A percentile compares a stretch with the other conserved stretches of the same genome.
These are phyloP conservation scores for Rhamnella rubrinervis DNA, from an alignment of 331 rosid genomes.

Conservation along the genomic window DNA sequence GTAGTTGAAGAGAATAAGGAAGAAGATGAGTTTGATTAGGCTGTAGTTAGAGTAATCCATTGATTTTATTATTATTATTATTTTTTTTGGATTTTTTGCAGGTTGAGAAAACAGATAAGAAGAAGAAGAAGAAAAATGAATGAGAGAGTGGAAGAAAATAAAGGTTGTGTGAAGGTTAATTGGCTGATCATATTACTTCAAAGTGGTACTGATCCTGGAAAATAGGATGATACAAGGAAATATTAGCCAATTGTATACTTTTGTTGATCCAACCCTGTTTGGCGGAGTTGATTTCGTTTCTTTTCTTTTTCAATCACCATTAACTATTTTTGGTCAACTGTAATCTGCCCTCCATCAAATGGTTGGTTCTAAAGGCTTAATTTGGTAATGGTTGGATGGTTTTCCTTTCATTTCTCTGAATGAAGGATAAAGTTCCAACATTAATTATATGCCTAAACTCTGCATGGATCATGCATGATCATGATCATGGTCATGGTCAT, in stretches of 20 bases:
- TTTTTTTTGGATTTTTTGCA: background rate
- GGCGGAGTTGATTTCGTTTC: background rate
- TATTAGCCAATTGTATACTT: conserved; percentile 13
- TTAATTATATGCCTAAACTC: background rate
- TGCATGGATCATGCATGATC: too few relatives aligned
- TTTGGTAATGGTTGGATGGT: background rate
- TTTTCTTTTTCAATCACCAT: background rate
- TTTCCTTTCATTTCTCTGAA: background rate
- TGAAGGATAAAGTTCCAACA: background rate
- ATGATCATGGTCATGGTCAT: too few relatives aligned
- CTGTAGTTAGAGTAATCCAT: conserved; percentile 25
- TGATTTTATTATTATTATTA: conserved; percentile 5
- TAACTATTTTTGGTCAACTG: background rate
- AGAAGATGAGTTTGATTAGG: conserved; percentile 20
- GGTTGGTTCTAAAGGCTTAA: too few relatives aligned
- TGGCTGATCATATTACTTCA: background rate
- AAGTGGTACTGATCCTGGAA: conserved; percentile 5
- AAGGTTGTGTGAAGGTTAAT: conserved; percentile 2
- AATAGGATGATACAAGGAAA: conserved; percentile 21
- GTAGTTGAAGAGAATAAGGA: conserved; percentile 10
- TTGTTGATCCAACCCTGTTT: conserved; percentile 25
- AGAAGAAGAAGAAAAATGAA: background rate
- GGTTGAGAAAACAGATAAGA: background rate
- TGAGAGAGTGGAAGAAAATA: background rate
- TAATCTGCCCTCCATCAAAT: too few relatives aligned